phyloP scores from a whole-genome alignment of 148 eudicot genomes.

The Rhododendron vialii region DNA sequence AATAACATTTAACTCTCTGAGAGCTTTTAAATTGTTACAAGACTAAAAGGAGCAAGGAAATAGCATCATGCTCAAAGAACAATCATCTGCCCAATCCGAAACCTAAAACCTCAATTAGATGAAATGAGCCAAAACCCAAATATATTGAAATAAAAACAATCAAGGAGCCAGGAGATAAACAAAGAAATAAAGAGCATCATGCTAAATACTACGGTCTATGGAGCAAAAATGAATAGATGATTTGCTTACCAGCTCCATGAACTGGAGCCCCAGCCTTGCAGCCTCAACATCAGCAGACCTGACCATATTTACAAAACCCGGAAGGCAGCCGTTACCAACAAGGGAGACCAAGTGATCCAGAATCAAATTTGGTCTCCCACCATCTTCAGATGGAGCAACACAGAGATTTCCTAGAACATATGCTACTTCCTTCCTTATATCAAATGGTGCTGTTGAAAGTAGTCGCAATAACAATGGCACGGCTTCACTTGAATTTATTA shows the following conservation, averaged over 20 bases:
- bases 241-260: conserved; percentile 78
- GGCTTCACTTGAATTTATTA: conserved; percentile 73
- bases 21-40: neutral
- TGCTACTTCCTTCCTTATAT: conserved; percentile 85
- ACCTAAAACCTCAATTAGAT: neutral
- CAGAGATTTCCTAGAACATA: conserved; percentile 91
- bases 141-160: neutral
- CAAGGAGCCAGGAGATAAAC: neutral
- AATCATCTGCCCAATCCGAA: too few relatives aligned
- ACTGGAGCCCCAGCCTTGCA: conserved; percentile 86
- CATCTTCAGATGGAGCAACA: conserved; percentile 72
- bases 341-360: conserved; percentile 76
- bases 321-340: conserved; percentile 72
- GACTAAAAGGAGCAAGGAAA: too few relatives aligned
- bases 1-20: neutral
- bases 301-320: conserved; percentile 71
- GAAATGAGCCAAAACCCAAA: neutral
- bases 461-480: conserved; percentile 49
- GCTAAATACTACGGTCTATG: neutral
- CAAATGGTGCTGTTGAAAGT: conserved; percentile 75
- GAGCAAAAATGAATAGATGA: neutral
- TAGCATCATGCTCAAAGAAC: too few relatives aligned
- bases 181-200: neutral
- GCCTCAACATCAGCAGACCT: conserved; percentile 93
- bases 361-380: conserved; percentile 63